These are phyloP conservation scores for Pelargonium australe DNA, from an alignment of 441 rosid species.

Conservation along the genomic window DNA sequence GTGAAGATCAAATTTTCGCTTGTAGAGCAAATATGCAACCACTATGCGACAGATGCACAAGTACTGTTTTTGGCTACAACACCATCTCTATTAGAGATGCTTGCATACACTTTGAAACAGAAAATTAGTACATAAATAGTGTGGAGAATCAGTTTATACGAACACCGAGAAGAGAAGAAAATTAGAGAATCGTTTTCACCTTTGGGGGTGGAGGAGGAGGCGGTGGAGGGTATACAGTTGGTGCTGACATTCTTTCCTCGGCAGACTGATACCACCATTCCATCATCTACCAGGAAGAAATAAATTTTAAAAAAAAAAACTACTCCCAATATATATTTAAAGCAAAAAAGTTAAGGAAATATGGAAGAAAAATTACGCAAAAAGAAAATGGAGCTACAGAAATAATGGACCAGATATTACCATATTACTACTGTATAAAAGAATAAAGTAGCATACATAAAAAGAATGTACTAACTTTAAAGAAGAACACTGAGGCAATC, in stretches of 20 bases:
- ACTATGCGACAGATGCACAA: background rate
- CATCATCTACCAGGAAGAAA: conserved; percentile 64
- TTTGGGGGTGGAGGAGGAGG: conserved; percentile 96
- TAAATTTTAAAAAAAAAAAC: background rate
- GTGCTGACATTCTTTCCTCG: conserved; percentile 97
- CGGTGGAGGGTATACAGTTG: conserved; percentile 94
- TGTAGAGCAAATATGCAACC: too few relatives aligned
- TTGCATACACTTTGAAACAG: background rate
- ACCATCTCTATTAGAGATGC: background rate
- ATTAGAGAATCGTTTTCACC: conserved; percentile 36
- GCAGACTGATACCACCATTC: conserved; percentile 99
- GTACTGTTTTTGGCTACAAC: background rate
- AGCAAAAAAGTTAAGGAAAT: too few relatives aligned
- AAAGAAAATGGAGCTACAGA: too few relatives aligned
- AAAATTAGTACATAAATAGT: background rate
- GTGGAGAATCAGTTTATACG: background rate
- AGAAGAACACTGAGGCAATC: conserved; percentile 91
- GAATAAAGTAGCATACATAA: conserved; percentile 5
- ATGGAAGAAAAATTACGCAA: too few relatives aligned
- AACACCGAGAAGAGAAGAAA: background rate
- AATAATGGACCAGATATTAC: too few relatives aligned
- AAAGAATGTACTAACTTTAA: conserved; percentile 58
- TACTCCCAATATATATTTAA: too few relatives aligned
- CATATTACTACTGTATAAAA: background rate
- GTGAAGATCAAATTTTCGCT: too few relatives aligned